These are phyloP conservation scores for Pythium phragmitis DNA, from an alignment of 352 stramenopile genomes.

Conservation along the genomic window DNA sequence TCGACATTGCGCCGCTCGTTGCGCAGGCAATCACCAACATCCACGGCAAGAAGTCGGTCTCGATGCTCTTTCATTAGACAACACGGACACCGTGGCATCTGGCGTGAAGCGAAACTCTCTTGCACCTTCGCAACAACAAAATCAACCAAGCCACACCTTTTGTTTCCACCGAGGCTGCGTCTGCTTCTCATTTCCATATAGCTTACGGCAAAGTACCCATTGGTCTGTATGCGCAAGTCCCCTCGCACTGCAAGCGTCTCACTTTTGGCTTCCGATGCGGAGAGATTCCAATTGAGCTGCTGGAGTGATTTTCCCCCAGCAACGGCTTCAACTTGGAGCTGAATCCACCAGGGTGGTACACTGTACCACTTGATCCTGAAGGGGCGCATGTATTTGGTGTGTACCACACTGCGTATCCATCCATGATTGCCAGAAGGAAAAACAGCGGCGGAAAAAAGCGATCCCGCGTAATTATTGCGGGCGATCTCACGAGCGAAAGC, in stretches of 20 bases:
- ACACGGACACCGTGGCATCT: no score
- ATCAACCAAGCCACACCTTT: no score
- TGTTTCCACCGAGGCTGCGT: no score
- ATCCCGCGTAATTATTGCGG: neutral
- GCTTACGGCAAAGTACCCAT: no score
- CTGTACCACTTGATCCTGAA: slow-evolving; percentile 28
- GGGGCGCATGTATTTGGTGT: slow-evolving; percentile 15
- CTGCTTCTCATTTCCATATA: no score
- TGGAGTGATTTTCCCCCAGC: no score
- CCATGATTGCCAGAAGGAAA: slow-evolving; percentile 3
- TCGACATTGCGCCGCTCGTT: slow-evolving; percentile 97
- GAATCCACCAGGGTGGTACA: slow-evolving; percentile 13
- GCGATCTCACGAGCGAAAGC: neutral
- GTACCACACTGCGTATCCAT: slow-evolving; percentile 21
- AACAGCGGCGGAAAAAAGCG: neutral
- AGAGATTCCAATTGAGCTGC: neutral
- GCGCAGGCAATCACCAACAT: slow-evolving; percentile 99
- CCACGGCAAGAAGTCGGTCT: slow-evolving; percentile 99
- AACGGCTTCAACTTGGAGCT: slow-evolving; percentile 16
- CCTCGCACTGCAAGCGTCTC: no score
- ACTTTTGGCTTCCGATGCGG: neutral
- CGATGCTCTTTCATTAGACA: slow-evolving; percentile 98
- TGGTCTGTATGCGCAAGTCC: no score
- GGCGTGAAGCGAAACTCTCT: no score
- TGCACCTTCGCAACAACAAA: neutral